phyloP scores from a whole-genome alignment of 2,329 filamentous ascomycete species.

The Knoxdaviesia capensis region DNA sequence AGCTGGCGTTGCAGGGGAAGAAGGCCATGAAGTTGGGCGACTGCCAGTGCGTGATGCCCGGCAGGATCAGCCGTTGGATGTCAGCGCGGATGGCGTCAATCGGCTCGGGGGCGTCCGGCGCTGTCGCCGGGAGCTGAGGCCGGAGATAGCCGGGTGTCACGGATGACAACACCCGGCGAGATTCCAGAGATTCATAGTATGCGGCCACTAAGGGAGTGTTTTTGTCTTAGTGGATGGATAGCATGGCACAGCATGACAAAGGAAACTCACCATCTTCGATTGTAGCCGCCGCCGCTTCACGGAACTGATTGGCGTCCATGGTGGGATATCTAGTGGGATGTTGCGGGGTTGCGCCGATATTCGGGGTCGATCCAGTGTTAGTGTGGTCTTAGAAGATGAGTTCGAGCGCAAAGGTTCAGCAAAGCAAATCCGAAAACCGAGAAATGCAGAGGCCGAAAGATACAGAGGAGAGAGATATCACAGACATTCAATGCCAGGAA shows the following conservation, averaged over 20 bases:
- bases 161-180: slow-evolving; percentile 52
- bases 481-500: no score
- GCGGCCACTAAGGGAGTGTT: slow-evolving; percentile 40
- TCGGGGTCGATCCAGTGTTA: no score
- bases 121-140: slow-evolving; percentile 49
- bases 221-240: background rate
- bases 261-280: slow-evolving; percentile 57
- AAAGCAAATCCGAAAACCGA: no score
- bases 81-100: slow-evolving; percentile 70
- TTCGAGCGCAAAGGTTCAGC: no score
- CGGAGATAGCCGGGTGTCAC: slow-evolving; percentile 74
- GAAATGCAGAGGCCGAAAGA: no score
- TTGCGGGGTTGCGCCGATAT: no score
- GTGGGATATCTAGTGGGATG: slow-evolving; percentile 13
- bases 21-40: slow-evolving; percentile 92
- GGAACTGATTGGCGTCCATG: slow-evolving; percentile 70
- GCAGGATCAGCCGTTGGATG: slow-evolving; percentile 70
- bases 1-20: slow-evolving; percentile 68
- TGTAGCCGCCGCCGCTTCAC: slow-evolving; percentile 52
- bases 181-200: slow-evolving; percentile 60
- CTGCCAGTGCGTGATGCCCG: slow-evolving; percentile 88
- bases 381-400: no score
- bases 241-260: background rate
- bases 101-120: slow-evolving; percentile 45
- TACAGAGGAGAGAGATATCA: no score